These are phyloP conservation scores for Telopea speciosissima DNA, from an alignment of 177 flowering plant species.

Conservation along the genomic window DNA sequence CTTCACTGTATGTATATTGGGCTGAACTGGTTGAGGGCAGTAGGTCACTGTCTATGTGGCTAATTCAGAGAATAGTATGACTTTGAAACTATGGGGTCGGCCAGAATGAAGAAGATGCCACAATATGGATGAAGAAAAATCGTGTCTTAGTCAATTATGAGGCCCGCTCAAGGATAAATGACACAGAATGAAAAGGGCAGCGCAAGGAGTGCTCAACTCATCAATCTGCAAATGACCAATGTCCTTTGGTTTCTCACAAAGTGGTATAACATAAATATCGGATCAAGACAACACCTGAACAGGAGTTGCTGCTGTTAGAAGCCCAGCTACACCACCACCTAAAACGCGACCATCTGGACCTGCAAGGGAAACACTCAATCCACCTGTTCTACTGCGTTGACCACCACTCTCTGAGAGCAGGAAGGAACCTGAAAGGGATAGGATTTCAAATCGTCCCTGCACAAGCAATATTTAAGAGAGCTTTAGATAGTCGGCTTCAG, in stretches of 20 bases:
- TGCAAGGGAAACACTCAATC: constrained; percentile 68
- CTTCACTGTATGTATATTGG: no score
- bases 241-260: not conserved
- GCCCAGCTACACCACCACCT: constrained; percentile 90
- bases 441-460: constrained; percentile 87
- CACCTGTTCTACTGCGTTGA: constrained; percentile 75
- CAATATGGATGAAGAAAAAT: not conserved
- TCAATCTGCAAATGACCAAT: not conserved
- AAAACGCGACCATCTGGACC: constrained; percentile 93
- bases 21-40: not conserved
- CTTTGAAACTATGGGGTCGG: not conserved
- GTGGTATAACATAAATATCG: not conserved
- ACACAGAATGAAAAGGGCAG: not conserved
- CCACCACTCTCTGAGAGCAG: constrained; percentile 62
- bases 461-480: constrained; percentile 9
- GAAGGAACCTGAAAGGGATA: constrained; percentile 83
- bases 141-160: not conserved
- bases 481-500: not conserved
- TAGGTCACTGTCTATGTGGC: not conserved
- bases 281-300: constrained; percentile 53
- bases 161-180: not conserved
- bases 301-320: constrained; percentile 76
- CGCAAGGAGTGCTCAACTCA: not conserved
- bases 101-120: not conserved
- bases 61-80: not conserved